phyloP scores from a whole-genome alignment of 306 rosid genomes.

The Nissolia schottii region DNA sequence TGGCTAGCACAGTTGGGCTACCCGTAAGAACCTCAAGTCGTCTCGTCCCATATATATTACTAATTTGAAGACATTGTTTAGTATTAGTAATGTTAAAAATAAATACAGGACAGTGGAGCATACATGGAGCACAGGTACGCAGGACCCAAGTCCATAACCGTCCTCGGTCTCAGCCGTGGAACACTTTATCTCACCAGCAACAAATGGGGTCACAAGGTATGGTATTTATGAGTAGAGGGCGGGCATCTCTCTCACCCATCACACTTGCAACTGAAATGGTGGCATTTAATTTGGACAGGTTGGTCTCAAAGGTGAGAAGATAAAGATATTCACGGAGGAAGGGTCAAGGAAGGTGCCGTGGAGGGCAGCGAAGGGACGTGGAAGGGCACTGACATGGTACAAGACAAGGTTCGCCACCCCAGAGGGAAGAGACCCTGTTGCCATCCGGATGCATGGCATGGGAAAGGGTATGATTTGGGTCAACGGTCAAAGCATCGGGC shows the following conservation, averaged over 20 bases:
- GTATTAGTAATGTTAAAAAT: neutral
- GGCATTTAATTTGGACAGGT: conserved; percentile 31
- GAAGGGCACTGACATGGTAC: conserved; percentile 61
- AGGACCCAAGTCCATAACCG: conserved; percentile 47
- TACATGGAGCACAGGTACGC: conserved; percentile 93
- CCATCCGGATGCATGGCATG: conserved; percentile 73
- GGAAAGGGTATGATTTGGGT: conserved; percentile 83
- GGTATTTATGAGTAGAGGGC: neutral
- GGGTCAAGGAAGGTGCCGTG: conserved; percentile 47
- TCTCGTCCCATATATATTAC: neutral
- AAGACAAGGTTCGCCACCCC: conserved; percentile 68
- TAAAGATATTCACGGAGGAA: conserved; percentile 30
- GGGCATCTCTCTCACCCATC: too few species aligned
- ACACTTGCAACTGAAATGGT: neutral
- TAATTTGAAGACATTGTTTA: neutral
- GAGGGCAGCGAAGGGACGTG: conserved; percentile 22
- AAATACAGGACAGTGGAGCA: conserved; percentile 82
- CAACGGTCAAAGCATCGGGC: conserved; percentile 73
- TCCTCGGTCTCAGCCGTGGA: conserved; percentile 63
- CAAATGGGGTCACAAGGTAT: conserved; percentile 73
- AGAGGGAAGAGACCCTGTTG: conserved; percentile 65
- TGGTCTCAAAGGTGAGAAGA: conserved; percentile 55
- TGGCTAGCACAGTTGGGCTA: conserved; percentile 61
- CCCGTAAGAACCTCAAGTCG: conserved; percentile 51
- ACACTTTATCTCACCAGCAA: conserved; percentile 45